Conservation (phyloP, 2,329 filamentous ascomycete species). For the Aspergillus hortae region DNA sequence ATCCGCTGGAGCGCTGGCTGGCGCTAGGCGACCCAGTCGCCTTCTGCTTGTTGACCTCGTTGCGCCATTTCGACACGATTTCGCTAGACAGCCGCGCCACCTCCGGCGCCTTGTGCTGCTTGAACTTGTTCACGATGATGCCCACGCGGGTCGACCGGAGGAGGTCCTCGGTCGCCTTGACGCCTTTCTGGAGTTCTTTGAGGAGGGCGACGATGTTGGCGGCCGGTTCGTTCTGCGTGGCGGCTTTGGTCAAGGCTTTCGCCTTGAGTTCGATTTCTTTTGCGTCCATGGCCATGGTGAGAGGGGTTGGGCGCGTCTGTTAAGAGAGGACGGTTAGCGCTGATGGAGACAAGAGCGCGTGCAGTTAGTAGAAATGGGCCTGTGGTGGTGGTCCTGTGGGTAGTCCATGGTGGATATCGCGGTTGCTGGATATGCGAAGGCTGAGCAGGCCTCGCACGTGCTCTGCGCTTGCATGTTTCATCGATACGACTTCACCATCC, state of each 20-base stretch:
- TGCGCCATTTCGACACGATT: slow-evolving; percentile 68
- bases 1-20: slow-evolving; percentile 37
- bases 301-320: slow-evolving; percentile 2
- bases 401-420: background rate
- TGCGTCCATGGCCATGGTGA: slow-evolving; percentile 61
- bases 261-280: slow-evolving; percentile 76
- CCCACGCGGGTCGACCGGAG: slow-evolving; percentile 89
- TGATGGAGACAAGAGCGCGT: too few species aligned
- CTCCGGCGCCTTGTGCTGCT: slow-evolving; percentile 69
- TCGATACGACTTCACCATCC: background rate
- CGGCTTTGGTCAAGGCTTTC: slow-evolving; percentile 76
- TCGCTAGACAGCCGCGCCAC: slow-evolving; percentile 74
- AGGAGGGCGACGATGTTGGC: slow-evolving; percentile 70
- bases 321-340: background rate
- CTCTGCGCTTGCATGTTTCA: background rate
- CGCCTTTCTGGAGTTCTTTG: slow-evolving; percentile 72
- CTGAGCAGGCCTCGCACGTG: background rate
- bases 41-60: slow-evolving; percentile 48
- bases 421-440: background rate
- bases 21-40: slow-evolving; percentile 37
- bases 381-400: background rate
- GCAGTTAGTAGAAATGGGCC: background rate
- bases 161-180: slow-evolving; percentile 82
- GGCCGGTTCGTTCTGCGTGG: slow-evolving; percentile 69
- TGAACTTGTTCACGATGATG: slow-evolving; percentile 80